These are phyloP conservation scores for Helenozyma baotianmanensis DNA, from an alignment of 805 yeast species.

Conservation along the genomic window DNA sequence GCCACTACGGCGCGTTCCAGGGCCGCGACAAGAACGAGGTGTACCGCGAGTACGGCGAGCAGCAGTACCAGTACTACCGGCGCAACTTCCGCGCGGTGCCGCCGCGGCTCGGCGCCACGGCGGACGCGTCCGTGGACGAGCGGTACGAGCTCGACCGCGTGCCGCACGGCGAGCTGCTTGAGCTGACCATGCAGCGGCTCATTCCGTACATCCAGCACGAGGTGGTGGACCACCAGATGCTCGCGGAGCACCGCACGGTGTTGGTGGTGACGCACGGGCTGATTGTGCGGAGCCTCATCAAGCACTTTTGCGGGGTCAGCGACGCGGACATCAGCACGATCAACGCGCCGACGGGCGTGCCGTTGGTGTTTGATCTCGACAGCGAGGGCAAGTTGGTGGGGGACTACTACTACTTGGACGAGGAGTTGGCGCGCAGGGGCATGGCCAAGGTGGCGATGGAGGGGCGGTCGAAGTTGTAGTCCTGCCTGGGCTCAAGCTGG, in stretches of 20 bases:
- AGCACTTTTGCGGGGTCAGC: constrained; percentile 30
- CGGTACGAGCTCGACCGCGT: constrained; percentile 24
- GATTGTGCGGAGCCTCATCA: constrained; percentile 37
- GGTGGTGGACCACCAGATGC: constrained; percentile 21
- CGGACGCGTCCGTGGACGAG: constrained; percentile 33
- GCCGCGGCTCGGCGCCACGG: constrained; percentile 20
- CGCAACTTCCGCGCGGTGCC: constrained; percentile 37
- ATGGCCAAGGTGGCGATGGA: constrained; percentile 24
- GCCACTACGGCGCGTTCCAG: constrained; percentile 42
- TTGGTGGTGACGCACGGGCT: constrained; percentile 42
- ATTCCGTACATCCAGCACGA: constrained; percentile 33
- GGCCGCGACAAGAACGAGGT: constrained; percentile 37
- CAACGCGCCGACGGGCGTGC: constrained; percentile 43
- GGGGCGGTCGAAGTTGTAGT: constrained; percentile 9
- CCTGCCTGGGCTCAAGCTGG: too few relatives aligned
- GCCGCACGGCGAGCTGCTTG: constrained; percentile 38
- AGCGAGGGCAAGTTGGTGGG: constrained; percentile 24
- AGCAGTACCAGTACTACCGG: constrained; percentile 35
- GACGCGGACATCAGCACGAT: constrained; percentile 36
- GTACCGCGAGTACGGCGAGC: constrained; percentile 30
- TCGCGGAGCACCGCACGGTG: constrained; percentile 25
- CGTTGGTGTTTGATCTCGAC: constrained; percentile 38
- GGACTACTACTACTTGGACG: constrained; percentile 36
- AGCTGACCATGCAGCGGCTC: constrained; percentile 35
- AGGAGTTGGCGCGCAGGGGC: constrained; percentile 34